Evolutionary conservation across 73 alveolate species (phyloP), one percentile per base, ranked within the genome.

Genomic region (Effrenium voratum): DNA sequence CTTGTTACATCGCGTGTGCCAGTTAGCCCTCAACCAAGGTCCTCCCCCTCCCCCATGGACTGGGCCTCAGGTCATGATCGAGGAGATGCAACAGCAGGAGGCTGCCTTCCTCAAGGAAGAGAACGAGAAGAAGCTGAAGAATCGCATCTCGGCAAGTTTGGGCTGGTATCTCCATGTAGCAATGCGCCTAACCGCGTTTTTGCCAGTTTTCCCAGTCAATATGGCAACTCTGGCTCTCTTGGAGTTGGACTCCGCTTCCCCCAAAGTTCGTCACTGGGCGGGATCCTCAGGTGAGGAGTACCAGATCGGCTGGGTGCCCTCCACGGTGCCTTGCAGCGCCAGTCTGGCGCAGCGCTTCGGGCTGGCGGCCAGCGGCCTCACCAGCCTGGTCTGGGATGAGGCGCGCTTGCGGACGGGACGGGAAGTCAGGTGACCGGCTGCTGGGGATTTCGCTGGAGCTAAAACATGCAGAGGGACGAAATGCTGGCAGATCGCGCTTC

Each of bases 361-460:
- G 15, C 46, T 81, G 50, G 32, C 45, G 47, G 73, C 73, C 22
- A 60, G 38, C 32, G 94, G 94, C 45, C 94, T 86, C 47, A 86
- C 94, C 22, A 59, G 94, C 94, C 83, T 86, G 47, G 94, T 86
- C 24, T 86, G 94, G 94, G 94, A 86, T 45, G 94, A 86, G 94
- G 94, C 47, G 81, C 63, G 45, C 40, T 30, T 34, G 19, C 77
- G 28, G 72, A 13, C n/a, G 72, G 72, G n/a, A n/a, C n/a, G n/a
- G n/a, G n/a, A n/a, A n/a, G n/a, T n/a, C n/a, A n/a, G n/a, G n/a
- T n/a, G n/a, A n/a, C n/a, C n/a, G n/a, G n/a, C n/a, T n/a, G n/a
- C n/a, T n/a, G n/a, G n/a, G n/a, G n/a, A n/a, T n/a, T n/a, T n/a
- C n/a, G n/a, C n/a, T n/a, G n/a, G n/a, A n/a, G n/a, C n/a, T n/a